Evolutionary conservation across 306 rosid species (phyloP).

Genomic region (Quercus aquifolioides): DNA sequence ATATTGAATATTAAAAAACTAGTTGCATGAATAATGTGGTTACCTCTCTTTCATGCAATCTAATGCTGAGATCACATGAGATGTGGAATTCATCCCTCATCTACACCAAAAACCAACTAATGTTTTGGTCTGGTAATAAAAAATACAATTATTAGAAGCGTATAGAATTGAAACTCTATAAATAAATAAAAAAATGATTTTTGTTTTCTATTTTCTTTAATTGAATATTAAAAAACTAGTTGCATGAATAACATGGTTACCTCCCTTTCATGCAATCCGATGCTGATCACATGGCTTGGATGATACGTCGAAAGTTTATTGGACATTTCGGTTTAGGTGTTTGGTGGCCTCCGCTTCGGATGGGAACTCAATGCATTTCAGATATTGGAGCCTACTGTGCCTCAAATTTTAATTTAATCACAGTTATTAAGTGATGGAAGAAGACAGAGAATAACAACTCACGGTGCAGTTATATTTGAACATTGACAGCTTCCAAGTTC

Average conservation of each 20-base stretch:
- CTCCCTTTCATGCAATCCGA: neutral
- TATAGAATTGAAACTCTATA: too few relatives aligned
- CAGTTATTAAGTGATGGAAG: neutral
- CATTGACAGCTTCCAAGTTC: constrained; percentile 32
- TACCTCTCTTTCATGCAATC: neutral
- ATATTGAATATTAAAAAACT: neutral
- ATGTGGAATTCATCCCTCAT: too few relatives aligned
- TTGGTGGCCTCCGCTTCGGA: neutral
- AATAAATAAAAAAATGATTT: too few relatives aligned
- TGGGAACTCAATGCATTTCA: neutral
- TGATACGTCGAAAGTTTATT: neutral
- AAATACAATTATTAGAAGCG: too few relatives aligned
- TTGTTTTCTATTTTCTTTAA: too few relatives aligned
- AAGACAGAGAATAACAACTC: constrained; percentile 31
- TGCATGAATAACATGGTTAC: neutral
- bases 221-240: neutral
- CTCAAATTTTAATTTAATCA: constrained; percentile 9
- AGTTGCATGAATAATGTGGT: neutral
- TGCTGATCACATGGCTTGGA: neutral
- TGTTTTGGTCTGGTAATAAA: too few relatives aligned
- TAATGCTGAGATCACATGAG: neutral
- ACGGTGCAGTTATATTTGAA: constrained; percentile 14
- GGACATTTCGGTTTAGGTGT: neutral
- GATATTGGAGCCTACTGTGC: constrained; percentile 3
- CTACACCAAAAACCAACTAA: too few relatives aligned